phyloP scores from a whole-genome alignment of 2,329 filamentous ascomycete species.

The Curvularia sp. region DNA sequence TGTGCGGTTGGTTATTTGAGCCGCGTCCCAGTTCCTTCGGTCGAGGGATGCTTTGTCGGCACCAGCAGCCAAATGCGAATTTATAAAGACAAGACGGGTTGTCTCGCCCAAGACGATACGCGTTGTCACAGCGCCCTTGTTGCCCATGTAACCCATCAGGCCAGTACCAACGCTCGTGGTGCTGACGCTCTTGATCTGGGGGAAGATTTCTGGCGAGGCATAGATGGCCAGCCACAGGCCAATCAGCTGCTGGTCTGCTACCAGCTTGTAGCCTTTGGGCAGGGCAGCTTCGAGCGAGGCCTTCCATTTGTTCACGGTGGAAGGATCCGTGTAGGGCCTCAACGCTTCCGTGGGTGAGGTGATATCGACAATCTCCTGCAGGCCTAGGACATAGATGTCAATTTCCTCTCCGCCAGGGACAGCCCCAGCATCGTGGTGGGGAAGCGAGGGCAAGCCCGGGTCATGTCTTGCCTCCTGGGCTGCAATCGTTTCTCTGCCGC shows the following conservation, averaged over 20 bases:
- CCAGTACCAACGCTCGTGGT: slow-evolving; percentile 87
- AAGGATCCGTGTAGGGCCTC: slow-evolving; percentile 75
- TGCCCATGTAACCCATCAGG: slow-evolving; percentile 90
- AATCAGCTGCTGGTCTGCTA: slow-evolving; percentile 84
- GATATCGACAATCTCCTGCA: slow-evolving; percentile 93
- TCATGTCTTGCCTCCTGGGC: slow-evolving; percentile 57
- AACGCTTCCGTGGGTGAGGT: slow-evolving; percentile 80
- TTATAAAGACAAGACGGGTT: slow-evolving; percentile 86
- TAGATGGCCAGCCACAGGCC: slow-evolving; percentile 86
- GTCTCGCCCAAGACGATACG: slow-evolving; percentile 88
- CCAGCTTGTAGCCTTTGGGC: slow-evolving; percentile 76
- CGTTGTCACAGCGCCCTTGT: slow-evolving; percentile 88
- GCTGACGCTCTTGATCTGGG: slow-evolving; percentile 81
- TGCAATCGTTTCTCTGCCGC: slow-evolving; percentile 55
- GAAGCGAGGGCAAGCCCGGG: slow-evolving; percentile 55
- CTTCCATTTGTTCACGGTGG: slow-evolving; percentile 80
- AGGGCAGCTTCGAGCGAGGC: slow-evolving; percentile 74
- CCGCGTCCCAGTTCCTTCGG: slow-evolving; percentile 86
- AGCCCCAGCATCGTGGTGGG: slow-evolving; percentile 54
- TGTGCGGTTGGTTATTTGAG: slow-evolving; percentile 77
- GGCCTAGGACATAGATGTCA: slow-evolving; percentile 84
- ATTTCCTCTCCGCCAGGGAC: slow-evolving; percentile 71
- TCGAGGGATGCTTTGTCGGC: slow-evolving; percentile 79
- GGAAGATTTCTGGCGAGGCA: slow-evolving; percentile 76
- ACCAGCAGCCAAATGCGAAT: slow-evolving; percentile 90